A percentile compares a stretch with the other conserved stretches of the same genome.
These are phyloP conservation scores for Dryas octopetala DNA, from an alignment of 306 rosid species.

Conservation along the genomic window DNA sequence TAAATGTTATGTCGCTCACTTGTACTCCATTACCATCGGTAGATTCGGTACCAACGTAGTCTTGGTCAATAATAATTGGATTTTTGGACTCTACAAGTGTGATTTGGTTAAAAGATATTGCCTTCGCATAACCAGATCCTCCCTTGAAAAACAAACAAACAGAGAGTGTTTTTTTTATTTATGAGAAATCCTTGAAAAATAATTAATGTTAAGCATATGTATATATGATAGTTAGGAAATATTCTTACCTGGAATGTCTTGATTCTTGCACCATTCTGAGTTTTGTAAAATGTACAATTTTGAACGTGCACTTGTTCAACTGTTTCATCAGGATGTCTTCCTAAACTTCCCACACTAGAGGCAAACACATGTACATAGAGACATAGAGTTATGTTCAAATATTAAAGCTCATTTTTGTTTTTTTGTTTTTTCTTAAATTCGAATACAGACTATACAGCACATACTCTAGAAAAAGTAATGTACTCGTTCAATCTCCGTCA, in stretches of 20 bases:
- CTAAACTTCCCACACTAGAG: conserved; percentile 20
- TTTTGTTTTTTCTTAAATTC: too few species aligned
- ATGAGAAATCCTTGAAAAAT: too few species aligned
- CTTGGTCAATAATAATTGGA: conserved; percentile 18
- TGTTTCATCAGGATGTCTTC: neutral
- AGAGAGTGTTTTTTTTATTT: too few species aligned
- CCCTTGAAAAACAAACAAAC: neutral
- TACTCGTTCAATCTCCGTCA: too few species aligned
- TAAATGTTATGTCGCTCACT: conserved; percentile 15
- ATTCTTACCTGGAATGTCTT: conserved; percentile 12
- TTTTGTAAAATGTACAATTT: conserved; percentile 2
- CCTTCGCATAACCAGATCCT: conserved; percentile 3
- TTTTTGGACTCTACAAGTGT: neutral
- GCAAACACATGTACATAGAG: neutral
- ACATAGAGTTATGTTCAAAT: neutral
- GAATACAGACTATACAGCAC: too few species aligned
- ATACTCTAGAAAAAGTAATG: too few species aligned
- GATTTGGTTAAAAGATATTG: conserved; percentile 9
- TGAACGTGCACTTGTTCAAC: conserved; percentile 25
- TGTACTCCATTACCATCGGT: neutral
- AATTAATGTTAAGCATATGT: neutral
- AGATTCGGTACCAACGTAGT: neutral
- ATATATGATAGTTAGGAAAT: neutral
- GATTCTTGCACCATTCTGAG: conserved; percentile 24
- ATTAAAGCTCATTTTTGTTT: too few species aligned